Percentiles rank a stretch among this genome's conserved stretches.
Evolutionary conservation across 306 rosid genomes (phyloP).

Genomic region (Ochetophila trinervis): DNA sequence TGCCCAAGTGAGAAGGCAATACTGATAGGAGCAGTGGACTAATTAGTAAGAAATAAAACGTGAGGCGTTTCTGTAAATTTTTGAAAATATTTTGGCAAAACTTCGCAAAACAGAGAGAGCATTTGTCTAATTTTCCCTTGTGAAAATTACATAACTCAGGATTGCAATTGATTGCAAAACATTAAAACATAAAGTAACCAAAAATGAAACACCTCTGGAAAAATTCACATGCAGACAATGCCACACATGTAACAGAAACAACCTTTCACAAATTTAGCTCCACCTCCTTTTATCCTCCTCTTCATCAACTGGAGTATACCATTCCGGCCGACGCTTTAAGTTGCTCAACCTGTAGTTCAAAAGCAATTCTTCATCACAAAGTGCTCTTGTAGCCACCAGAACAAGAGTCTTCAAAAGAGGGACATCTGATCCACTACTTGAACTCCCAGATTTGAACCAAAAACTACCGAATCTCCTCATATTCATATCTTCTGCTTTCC

Average conservation of each 20-base stretch:
- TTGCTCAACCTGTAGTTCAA: conserved; percentile 89
- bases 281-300: conserved; percentile 94
- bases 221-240: background rate
- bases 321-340: conserved; percentile 64
- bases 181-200: background rate
- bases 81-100: too few relatives aligned
- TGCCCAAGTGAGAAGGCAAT: too few relatives aligned
- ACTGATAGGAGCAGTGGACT: too few relatives aligned
- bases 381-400: conserved; percentile 67
- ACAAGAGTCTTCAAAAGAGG: conserved; percentile 69
- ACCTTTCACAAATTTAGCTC: conserved; percentile 39
- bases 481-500: conserved; percentile 55
- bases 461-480: conserved; percentile 79
- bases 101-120: too few relatives aligned
- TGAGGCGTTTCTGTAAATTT: too few relatives aligned
- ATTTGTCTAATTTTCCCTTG: too few relatives aligned
- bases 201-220: background rate
- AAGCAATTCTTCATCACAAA: conserved; percentile 75
- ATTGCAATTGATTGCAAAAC: background rate
- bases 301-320: conserved; percentile 83
- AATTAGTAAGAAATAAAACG: too few relatives aligned
- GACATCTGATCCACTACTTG: conserved; percentile 37
- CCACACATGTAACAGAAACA: background rate
- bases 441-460: conserved; percentile 79
- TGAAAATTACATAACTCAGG: background rate